phyloP scores from a whole-genome alignment of 2,329 filamentous ascomycete species.

The Penicillium sp. region DNA sequence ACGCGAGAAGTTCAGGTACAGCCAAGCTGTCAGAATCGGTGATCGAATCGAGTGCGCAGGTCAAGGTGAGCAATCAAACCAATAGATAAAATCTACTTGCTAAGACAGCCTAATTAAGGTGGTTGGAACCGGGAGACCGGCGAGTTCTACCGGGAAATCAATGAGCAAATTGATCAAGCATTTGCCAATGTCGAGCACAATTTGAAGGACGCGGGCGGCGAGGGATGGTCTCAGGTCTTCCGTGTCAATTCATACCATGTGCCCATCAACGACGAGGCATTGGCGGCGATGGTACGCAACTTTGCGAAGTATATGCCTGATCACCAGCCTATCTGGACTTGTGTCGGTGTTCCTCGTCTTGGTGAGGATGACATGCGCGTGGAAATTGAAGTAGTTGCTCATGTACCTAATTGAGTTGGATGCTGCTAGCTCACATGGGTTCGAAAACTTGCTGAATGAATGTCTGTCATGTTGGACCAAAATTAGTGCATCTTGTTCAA shows the following conservation, averaged over 20 bases:
- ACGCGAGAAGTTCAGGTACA: conserved; percentile 41
- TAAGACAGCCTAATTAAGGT: conserved; percentile 25
- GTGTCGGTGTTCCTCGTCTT: conserved; percentile 52
- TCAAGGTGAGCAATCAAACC: conserved; percentile 19
- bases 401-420: conserved; percentile 25
- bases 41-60: conserved; percentile 47
- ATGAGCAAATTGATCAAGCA: conserved; percentile 53
- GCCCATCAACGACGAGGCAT: conserved; percentile 42
- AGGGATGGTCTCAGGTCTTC: conserved; percentile 51
- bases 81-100: neutral
- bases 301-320: conserved; percentile 55
- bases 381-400: conserved; percentile 60
- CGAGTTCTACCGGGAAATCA: conserved; percentile 37
- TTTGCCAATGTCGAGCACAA: conserved; percentile 59
- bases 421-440: no score
- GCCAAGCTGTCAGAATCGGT: conserved; percentile 52
- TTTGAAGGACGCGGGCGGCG: conserved; percentile 56
- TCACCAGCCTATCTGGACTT: conserved; percentile 58
- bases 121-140: conserved; percentile 35
- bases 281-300: conserved; percentile 47
- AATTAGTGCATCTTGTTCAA: no score
- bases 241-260: conserved; percentile 51
- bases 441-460: no score
- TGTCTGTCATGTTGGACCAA: no score
- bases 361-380: conserved; percentile 56